These are phyloP conservation scores for Pseudomassariella vexata DNA, from an alignment of 2,329 filamentous ascomycete genomes.

Conservation along the genomic window DNA sequence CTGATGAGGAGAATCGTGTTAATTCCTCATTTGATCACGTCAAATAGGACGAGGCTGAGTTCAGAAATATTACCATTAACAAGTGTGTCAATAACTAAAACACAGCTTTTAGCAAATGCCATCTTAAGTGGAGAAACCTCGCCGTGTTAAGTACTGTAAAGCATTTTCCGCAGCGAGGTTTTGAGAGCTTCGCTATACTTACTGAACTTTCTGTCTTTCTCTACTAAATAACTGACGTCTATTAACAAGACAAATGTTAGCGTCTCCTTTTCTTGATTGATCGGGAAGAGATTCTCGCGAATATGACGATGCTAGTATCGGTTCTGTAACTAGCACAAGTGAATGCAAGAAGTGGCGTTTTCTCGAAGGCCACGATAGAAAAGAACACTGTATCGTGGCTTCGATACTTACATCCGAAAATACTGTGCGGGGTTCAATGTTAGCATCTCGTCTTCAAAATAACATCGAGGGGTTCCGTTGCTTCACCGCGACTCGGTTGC, in stretches of 20 bases:
- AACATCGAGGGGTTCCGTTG: too few species aligned
- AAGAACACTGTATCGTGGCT: slow-evolving; percentile 1
- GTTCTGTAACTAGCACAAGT: too few species aligned
- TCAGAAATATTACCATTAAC: slow-evolving; percentile 95
- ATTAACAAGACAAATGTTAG: slow-evolving; percentile 75
- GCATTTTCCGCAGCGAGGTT: too few species aligned
- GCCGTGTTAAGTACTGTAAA: too few species aligned
- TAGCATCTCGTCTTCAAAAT: slow-evolving; percentile 1
- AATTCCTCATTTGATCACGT: slow-evolving; percentile 13
- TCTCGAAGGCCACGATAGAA: slow-evolving; percentile 2
- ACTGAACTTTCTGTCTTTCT: slow-evolving; percentile 97
- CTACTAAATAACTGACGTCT: slow-evolving; percentile 98
- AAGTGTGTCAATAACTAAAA: slow-evolving; percentile 89
- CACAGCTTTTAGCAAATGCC: too few species aligned
- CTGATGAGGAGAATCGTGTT: slow-evolving; percentile 38
- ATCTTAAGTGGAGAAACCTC: too few species aligned
- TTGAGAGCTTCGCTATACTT: too few species aligned
- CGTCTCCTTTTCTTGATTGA: too few species aligned
- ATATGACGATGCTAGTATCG: too few species aligned
- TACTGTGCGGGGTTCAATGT: neutral
- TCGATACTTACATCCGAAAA: slow-evolving; percentile 1
- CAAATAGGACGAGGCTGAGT: too few species aligned
- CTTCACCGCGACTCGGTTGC: slow-evolving; percentile 1
- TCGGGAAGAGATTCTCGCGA: too few species aligned
- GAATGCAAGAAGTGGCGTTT: too few species aligned